Base-by-base conservation (phyloP, 306 rosid species). In the Alnus glutinosa region DNA sequence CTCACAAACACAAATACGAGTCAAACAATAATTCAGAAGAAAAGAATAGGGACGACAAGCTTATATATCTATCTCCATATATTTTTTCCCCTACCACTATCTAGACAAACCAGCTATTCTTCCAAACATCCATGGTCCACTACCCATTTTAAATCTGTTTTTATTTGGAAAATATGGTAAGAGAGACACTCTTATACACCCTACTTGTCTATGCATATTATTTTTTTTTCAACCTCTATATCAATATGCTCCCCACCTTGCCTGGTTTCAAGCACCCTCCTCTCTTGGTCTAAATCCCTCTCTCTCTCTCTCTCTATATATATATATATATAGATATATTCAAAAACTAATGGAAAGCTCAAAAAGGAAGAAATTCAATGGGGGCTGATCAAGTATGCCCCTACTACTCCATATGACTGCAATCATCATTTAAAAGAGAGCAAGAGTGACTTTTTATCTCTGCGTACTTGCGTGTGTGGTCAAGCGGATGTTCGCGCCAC, bases 201-300 rank as follows among this genome's bases (percentile, higher is more conserved):
- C 98, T 83, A 85, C 73, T 79, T 83, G 80, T 78, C 87, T 81
- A 85, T 85, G 77, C 64, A 82, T 86, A 89, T 86, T 77, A 79
- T 84, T 85, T 83, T 71, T 71, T 75, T 82, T 95, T 91, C 97
- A 89, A 91, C 85, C 73, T 81, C 75, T 85, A 79, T 77, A 92
- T 95, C 89, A 95, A 91, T 89, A 81, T 95, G 98, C 88, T 88
- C 94, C 96, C 98, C 98, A 95, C 98, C 91, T 87, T 95, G 73
- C 80, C 68, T 89, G 98, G 98, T 85, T 87, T 89, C 79, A 80
- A 82, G 74, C 81, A 72, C 78, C 71, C 71, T 66, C 80, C 76
- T 77, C 19, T 78, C 64, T 79, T 74, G 28, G 84, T 78, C 83
- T 81, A 83, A 78, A 75, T 81, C 82, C 74, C 69, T 81, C 74